Evolutionary conservation across 352 stramenopile species (phyloP).

Genomic region (Phytophthora podocarpi): DNA sequence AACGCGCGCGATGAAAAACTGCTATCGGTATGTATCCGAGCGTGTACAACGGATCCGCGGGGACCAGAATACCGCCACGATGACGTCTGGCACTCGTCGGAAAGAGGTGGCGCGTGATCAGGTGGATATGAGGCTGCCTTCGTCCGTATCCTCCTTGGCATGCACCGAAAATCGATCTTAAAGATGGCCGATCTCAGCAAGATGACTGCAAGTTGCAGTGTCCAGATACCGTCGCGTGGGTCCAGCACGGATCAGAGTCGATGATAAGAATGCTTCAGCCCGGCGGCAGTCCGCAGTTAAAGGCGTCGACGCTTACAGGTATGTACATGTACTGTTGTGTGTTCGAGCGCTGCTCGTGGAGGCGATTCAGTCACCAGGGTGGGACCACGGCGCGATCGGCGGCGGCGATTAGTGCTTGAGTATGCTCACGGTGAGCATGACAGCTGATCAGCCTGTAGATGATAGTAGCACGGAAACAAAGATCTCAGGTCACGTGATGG

Average conservation of each 20-base stretch:
- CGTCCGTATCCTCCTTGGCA: constrained; percentile 3
- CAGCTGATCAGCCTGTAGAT: constrained; percentile 14
- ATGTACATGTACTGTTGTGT: background rate
- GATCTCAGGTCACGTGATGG: constrained; percentile 40
- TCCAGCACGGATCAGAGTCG: constrained; percentile 17
- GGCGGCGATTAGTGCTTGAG: no score
- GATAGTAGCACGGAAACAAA: constrained; percentile 20
- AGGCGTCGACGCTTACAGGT: no score
- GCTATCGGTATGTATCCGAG: constrained; percentile 27
- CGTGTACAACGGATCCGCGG: constrained; percentile 4
- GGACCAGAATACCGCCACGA: constrained; percentile 18
- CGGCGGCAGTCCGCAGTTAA: background rate
- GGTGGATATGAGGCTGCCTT: no score
- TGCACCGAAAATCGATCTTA: constrained; percentile 17
- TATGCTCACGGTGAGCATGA: no score
- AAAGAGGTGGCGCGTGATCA: background rate
- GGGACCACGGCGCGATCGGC: no score
- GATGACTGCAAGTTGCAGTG: no score
- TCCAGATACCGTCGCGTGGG: constrained; percentile 7
- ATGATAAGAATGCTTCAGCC: constrained; percentile 14
- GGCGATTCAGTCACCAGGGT: constrained; percentile 26
- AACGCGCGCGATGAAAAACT: constrained; percentile 6
- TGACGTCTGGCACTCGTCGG: background rate
- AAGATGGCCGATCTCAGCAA: constrained; percentile 5
- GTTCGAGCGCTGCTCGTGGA: constrained; percentile 8